Evolutionary conservation across 1,139 yeast genomes (phyloP).

Genomic region (Saccharomycopsis crataegensis): DNA sequence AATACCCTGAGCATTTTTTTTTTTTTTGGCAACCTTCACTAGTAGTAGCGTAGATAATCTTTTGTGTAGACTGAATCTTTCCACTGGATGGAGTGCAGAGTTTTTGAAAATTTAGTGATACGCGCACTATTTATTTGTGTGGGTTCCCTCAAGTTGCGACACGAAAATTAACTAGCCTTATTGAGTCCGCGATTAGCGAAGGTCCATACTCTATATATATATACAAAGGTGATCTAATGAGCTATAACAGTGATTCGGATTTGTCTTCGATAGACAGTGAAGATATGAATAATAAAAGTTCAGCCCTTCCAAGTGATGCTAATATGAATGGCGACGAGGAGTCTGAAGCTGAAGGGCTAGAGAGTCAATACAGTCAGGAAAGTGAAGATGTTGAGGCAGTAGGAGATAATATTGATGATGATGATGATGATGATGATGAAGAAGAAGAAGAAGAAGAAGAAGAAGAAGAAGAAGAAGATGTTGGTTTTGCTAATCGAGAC

Average conservation of each 20-base stretch:
- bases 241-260: slow-evolving; percentile 10
- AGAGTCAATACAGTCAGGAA: not conserved
- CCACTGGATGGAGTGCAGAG: too few species aligned
- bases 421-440: not conserved
- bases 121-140: too few species aligned
- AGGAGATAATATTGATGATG: not conserved
- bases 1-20: too few species aligned
- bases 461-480: slow-evolving; percentile 1
- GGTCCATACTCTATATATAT: too few species aligned
- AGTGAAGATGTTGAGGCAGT: not conserved
- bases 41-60: too few species aligned
- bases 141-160: too few species aligned
- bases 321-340: not conserved
- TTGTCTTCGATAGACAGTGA: slow-evolving; percentile 5
- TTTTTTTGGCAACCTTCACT: too few species aligned
- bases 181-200: too few species aligned
- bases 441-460: slow-evolving; percentile 2
- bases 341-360: not conserved
- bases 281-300: not conserved
- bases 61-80: too few species aligned
- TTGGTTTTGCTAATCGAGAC: not conserved
- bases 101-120: too few species aligned
- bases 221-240: not conserved
- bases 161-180: too few species aligned
- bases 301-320: not conserved